Evolutionary conservation across 2,329 filamentous ascomycete species (phyloP).

Genomic region (Botrytis hyacinthi): DNA sequence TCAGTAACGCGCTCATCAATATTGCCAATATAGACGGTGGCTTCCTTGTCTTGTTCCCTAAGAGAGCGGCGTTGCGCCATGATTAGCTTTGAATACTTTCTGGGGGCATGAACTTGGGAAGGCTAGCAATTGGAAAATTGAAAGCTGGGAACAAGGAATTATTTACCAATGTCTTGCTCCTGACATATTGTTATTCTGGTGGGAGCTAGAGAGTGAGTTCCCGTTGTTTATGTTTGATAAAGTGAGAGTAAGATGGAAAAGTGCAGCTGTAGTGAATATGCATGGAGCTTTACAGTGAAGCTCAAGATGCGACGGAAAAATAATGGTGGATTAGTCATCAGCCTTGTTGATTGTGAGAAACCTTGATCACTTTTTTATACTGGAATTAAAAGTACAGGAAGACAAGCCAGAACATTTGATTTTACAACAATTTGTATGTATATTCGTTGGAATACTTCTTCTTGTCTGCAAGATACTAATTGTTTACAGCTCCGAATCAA

Average conservation of each 20-base stretch:
- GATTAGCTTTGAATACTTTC: constrained; percentile 30
- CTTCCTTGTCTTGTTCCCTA: constrained; percentile 97
- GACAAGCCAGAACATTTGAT: constrained; percentile 8
- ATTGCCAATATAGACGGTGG: constrained; percentile 96
- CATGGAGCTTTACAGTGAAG: constrained; percentile 20
- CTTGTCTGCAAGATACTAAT: neutral
- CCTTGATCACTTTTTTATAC: constrained; percentile 24
- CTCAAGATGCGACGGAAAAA: constrained; percentile 23
- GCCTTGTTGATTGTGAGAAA: constrained; percentile 16
- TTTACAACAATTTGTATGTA: constrained; percentile 18
- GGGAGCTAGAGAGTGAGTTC: neutral
- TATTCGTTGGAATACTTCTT: neutral
- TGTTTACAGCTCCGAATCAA: neutral
- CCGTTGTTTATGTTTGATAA: neutral
- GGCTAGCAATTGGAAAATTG: constrained; percentile 3
- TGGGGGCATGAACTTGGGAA: neutral
- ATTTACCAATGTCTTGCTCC: constrained; percentile 67
- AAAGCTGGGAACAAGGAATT: neutral
- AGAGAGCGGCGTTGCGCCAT: constrained; percentile 16
- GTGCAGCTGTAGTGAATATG: neutral
- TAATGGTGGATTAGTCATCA: constrained; percentile 17
- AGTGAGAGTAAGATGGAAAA: neutral
- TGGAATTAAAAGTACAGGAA: neutral
- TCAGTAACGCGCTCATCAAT: constrained; percentile 95
- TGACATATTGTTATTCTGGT: constrained; percentile 39